Percentiles rank a stretch among this genome's conserved stretches.
Evolutionary conservation across 441 rosid genomes (phyloP).

Genomic region (Gossypium laxum): DNA sequence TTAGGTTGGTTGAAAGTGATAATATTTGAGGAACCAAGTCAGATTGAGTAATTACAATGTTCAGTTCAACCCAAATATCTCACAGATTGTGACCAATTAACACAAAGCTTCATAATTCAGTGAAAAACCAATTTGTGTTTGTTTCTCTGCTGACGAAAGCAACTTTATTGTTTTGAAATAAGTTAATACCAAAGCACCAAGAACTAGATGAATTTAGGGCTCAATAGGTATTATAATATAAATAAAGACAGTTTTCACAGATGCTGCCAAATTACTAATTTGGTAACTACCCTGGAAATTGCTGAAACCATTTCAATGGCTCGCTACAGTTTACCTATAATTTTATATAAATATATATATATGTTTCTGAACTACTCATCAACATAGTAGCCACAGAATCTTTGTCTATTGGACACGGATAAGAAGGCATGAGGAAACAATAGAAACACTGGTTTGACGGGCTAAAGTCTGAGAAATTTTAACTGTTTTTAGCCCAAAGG

Average conservation of each 20-base stretch:
- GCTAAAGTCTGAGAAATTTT: background rate
- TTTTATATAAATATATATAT: background rate
- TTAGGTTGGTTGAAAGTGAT: background rate
- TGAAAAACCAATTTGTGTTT: background rate
- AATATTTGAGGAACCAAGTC: background rate
- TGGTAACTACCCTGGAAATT: background rate
- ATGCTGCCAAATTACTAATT: background rate
- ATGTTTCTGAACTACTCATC: background rate
- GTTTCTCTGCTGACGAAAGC: background rate
- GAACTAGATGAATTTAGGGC: background rate
- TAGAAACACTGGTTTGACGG: background rate
- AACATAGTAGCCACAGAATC: background rate
- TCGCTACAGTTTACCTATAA: background rate
- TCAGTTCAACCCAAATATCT: background rate
- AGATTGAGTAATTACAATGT: background rate
- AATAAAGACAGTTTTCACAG: background rate
- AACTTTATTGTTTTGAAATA: background rate
- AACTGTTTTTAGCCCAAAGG: background rate
- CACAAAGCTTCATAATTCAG: background rate
- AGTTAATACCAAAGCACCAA: background rate
- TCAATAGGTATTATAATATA: background rate
- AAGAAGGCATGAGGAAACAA: background rate
- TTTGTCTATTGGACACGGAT: background rate
- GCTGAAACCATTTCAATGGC: slow-evolving; percentile 4
- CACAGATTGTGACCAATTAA: background rate